Evolutionary conservation across 1,284 basidiomycete genomes (phyloP).

Genomic region (Cyathus pygmaeus): DNA sequence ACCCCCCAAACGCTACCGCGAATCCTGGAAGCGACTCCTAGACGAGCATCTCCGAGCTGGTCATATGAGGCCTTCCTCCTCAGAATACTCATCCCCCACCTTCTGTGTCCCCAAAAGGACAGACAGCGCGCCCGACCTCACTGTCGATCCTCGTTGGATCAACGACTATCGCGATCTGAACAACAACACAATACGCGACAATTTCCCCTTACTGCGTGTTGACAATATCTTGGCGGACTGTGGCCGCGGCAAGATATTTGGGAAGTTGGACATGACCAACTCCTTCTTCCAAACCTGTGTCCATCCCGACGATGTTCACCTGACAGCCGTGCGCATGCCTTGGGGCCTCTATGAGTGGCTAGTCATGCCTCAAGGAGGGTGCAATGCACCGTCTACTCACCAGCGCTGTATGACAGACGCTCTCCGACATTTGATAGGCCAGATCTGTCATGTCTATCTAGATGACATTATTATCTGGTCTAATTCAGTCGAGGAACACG

Average conservation of each 20-base stretch:
- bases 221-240: slow-evolving; percentile 20
- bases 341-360: slow-evolving; percentile 52
- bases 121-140: slow-evolving; percentile 27
- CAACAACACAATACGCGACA: slow-evolving; percentile 42
- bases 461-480: slow-evolving; percentile 57
- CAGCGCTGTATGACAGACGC: slow-evolving; percentile 42
- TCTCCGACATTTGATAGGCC: slow-evolving; percentile 39
- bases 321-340: slow-evolving; percentile 35
- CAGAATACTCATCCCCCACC: slow-evolving; percentile 34
- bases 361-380: slow-evolving; percentile 51
- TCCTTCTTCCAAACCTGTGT: slow-evolving; percentile 50
- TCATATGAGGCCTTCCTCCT: slow-evolving; percentile 39
- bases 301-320: slow-evolving; percentile 42
- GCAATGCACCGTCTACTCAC: slow-evolving; percentile 47
- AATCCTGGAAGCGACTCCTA: slow-evolving; percentile 38
- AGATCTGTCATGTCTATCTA: slow-evolving; percentile 50
- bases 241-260: slow-evolving; percentile 40
- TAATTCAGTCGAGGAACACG: slow-evolving; percentile 44
- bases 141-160: slow-evolving; percentile 40
- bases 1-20: slow-evolving; percentile 19
- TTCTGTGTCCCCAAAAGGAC: slow-evolving; percentile 44
- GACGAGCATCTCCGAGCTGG: slow-evolving; percentile 26
- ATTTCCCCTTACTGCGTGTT: slow-evolving; percentile 21
- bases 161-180: slow-evolving; percentile 49
- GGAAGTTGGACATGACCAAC: slow-evolving; percentile 49